These are phyloP conservation scores for Capsicum baccatum DNA, from an alignment of 257 asterid genomes.

Conservation along the genomic window DNA sequence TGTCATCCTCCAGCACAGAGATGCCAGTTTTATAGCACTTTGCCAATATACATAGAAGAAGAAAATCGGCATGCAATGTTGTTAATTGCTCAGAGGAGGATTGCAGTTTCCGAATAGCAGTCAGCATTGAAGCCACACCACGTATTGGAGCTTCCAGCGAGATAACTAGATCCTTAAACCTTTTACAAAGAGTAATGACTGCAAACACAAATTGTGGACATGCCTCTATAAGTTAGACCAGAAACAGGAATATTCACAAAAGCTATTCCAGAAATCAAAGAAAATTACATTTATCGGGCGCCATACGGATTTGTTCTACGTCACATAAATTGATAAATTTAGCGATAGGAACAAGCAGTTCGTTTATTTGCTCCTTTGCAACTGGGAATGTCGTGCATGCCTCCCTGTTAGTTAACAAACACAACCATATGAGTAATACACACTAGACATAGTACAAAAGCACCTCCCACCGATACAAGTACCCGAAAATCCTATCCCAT, in stretches of 20 bases:
- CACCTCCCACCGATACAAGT: no score
- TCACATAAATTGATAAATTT: slow-evolving; percentile 71
- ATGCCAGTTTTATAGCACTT: slow-evolving; percentile 85
- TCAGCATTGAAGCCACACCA: slow-evolving; percentile 83
- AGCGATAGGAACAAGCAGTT: slow-evolving; percentile 56
- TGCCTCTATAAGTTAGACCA: slow-evolving; percentile 35
- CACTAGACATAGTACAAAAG: not conserved
- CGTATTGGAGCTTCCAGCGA: slow-evolving; percentile 74
- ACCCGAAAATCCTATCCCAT: not conserved
- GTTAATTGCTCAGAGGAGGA: slow-evolving; percentile 78
- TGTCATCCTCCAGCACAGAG: slow-evolving; percentile 68
- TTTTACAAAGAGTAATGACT: slow-evolving; percentile 84
- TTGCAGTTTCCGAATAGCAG: slow-evolving; percentile 77
- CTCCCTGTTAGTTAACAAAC: slow-evolving; percentile 58
- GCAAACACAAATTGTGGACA: slow-evolving; percentile 42
- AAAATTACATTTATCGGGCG: slow-evolving; percentile 77
- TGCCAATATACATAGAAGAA: slow-evolving; percentile 76
- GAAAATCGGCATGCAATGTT: slow-evolving; percentile 84
- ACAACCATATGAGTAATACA: not conserved
- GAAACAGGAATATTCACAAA: not conserved
- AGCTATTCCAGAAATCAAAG: not conserved
- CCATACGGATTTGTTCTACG: slow-evolving; percentile 79
- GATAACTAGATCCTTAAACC: slow-evolving; percentile 76
- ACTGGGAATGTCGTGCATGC: slow-evolving; percentile 61
- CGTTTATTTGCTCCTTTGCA: slow-evolving; percentile 63